Percentiles rank a stretch among this genome's conserved stretches.
Conservation (phyloP, 2,329 filamentous ascomycete genomes). For the Daldinia eschscholtzii region DNA sequence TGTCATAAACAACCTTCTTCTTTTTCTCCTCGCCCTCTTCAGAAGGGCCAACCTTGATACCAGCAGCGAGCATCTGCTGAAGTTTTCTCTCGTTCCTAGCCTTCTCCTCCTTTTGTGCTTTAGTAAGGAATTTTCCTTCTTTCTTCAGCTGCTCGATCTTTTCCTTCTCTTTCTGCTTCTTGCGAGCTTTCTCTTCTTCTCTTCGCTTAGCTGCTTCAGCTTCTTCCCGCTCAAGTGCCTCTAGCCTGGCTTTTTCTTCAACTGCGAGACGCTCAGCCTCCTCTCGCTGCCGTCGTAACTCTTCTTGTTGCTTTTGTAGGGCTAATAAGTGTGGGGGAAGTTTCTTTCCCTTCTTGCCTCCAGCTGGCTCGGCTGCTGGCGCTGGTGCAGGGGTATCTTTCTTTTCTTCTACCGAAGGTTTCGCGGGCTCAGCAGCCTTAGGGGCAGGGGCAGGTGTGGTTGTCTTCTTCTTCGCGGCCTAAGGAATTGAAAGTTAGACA, state of each 20-base stretch:
- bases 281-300: constrained; percentile 74
- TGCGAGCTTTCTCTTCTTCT: constrained; percentile 79
- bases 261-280: constrained; percentile 69
- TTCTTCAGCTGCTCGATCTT: constrained; percentile 89
- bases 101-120: constrained; percentile 87
- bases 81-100: constrained; percentile 82
- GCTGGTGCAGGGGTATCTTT: constrained; percentile 60
- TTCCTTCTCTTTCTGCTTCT: constrained; percentile 89
- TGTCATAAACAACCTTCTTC: constrained; percentile 82
- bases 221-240: constrained; percentile 73
- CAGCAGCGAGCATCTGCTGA: constrained; percentile 86
- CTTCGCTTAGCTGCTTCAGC: constrained; percentile 77
- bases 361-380: constrained; percentile 57
- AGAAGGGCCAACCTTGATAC: constrained; percentile 76
- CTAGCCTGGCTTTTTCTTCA: constrained; percentile 74
- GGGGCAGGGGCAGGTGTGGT: constrained; percentile 61
- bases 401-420: constrained; percentile 63
- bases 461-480: constrained; percentile 89
- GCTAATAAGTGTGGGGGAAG: constrained; percentile 78
- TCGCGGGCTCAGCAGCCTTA: constrained; percentile 69
- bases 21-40: constrained; percentile 71
- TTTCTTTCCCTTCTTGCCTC: constrained; percentile 88
- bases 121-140: constrained; percentile 87
- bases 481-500: constrained; percentile 14
- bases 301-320: constrained; percentile 87